A percentile compares a stretch with the other conserved stretches of the same genome.
These are phyloP conservation scores for Monosporascus cannonballus DNA, from an alignment of 2,329 filamentous ascomycete species.

Conservation along the genomic window DNA sequence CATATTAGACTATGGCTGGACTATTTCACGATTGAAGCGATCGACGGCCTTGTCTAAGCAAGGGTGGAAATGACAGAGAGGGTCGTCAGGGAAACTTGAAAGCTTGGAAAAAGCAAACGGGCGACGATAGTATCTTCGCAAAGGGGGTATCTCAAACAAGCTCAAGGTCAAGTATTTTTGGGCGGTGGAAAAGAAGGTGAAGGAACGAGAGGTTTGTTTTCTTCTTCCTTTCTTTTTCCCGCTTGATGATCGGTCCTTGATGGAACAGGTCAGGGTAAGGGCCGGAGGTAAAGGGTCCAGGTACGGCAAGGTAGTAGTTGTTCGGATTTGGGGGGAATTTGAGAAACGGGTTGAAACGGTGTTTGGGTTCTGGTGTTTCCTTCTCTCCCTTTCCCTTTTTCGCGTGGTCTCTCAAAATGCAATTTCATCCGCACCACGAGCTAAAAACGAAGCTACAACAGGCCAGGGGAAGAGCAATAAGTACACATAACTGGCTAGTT, in stretches of 20 bases:
- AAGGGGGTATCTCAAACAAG: constrained; percentile 24
- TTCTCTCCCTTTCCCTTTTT: neutral
- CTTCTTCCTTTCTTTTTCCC: no score
- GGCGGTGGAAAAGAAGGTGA: constrained; percentile 2
- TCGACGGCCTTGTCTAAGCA: constrained; percentile 7
- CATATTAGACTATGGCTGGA: constrained; percentile 27
- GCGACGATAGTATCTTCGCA: constrained; percentile 9
- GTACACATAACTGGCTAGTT: neutral
- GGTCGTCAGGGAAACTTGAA: constrained; percentile 4
- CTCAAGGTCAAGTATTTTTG: no score
- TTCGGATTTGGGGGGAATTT: neutral
- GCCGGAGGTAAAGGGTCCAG: neutral
- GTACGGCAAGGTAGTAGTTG: neutral
- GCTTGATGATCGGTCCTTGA: neutral
- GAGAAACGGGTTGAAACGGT: neutral
- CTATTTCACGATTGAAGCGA: constrained; percentile 12
- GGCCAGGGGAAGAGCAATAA: neutral
- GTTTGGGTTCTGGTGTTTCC: neutral
- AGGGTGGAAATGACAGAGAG: constrained; percentile 13
- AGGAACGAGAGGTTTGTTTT: no score
- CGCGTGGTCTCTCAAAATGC: neutral
- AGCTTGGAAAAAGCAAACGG: constrained; percentile 11
- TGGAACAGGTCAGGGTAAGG: neutral
- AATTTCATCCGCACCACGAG: neutral
- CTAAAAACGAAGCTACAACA: neutral